phyloP scores from a whole-genome alignment of 2,329 filamentous ascomycete genomes.

The Neoascochyta sp. region DNA sequence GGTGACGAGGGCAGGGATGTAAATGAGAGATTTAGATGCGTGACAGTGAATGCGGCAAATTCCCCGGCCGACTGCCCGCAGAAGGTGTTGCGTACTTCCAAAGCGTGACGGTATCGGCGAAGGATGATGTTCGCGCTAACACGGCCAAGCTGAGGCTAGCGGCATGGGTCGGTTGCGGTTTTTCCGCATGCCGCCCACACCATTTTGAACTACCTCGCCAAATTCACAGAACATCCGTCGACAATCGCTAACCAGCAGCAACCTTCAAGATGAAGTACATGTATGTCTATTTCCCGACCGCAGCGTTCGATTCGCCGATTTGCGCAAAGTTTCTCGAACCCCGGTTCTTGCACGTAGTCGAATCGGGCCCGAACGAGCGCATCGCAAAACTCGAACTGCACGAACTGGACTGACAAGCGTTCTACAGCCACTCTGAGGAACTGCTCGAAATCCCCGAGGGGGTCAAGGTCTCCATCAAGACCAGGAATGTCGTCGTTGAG shows the following conservation, averaged over 20 bases:
- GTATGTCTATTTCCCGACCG: conserved; percentile 26
- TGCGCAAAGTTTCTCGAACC: conserved; percentile 11
- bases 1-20: too few relatives aligned
- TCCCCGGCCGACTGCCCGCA: too few relatives aligned
- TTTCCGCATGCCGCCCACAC: conserved; percentile 15
- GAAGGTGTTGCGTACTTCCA: too few relatives aligned
- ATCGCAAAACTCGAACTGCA: conserved; percentile 13
- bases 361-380: conserved; percentile 9
- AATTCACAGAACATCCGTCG: conserved; percentile 22
- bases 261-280: conserved; percentile 96
- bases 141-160: not conserved
- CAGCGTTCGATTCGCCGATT: conserved; percentile 11
- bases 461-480: conserved; percentile 97
- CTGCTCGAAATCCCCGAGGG: conserved; percentile 91
- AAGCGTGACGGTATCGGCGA: too few relatives aligned
- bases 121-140: too few relatives aligned
- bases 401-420: conserved; percentile 30
- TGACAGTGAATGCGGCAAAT: too few relatives aligned
- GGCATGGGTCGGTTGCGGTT: conserved; percentile 6
- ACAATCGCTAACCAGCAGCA: conserved; percentile 36
- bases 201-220: conserved; percentile 7
- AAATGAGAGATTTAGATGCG: too few relatives aligned
- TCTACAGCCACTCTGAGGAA: conserved; percentile 77
- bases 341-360: conserved; percentile 10
- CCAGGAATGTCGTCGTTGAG: conserved; percentile 92